phyloP scores from a whole-genome alignment of 176 grass and related monocot genomes.

The Oryza officinalis region DNA sequence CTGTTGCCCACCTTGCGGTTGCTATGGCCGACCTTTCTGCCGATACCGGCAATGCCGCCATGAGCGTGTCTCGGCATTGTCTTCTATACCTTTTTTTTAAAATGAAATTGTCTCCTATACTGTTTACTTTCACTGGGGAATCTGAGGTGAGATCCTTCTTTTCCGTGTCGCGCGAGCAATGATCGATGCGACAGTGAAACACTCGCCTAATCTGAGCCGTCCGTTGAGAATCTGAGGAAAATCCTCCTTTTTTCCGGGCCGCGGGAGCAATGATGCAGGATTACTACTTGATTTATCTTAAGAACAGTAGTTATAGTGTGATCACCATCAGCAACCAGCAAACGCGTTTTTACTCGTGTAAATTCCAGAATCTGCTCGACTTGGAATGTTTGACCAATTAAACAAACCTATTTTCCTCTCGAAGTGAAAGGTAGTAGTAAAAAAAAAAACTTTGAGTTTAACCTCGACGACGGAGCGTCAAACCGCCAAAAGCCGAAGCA shows the following conservation, averaged over 20 bases:
- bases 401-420: too few species aligned
- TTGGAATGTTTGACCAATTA: too few species aligned
- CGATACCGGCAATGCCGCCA: neutral
- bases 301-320: too few species aligned
- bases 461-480: neutral
- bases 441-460: neutral
- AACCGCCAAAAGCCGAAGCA: neutral
- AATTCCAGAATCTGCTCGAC: neutral
- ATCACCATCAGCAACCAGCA: neutral
- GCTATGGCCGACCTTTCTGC: slow-evolving; percentile 35
- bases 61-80: neutral
- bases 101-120: too few species aligned
- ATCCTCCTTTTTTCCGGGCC: neutral
- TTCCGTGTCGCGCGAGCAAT: slow-evolving; percentile 5
- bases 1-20: neutral
- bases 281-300: too few species aligned
- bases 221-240: neutral
- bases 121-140: neutral
- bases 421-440: too few species aligned
- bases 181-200: neutral
- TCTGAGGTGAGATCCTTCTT: neutral
- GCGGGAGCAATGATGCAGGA: neutral
- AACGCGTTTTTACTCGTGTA: too few species aligned
- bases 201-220: neutral
- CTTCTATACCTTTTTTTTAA: neutral